phyloP scores from a whole-genome alignment of 192 early-diverging fungal species.

The Podila epicladia region DNA sequence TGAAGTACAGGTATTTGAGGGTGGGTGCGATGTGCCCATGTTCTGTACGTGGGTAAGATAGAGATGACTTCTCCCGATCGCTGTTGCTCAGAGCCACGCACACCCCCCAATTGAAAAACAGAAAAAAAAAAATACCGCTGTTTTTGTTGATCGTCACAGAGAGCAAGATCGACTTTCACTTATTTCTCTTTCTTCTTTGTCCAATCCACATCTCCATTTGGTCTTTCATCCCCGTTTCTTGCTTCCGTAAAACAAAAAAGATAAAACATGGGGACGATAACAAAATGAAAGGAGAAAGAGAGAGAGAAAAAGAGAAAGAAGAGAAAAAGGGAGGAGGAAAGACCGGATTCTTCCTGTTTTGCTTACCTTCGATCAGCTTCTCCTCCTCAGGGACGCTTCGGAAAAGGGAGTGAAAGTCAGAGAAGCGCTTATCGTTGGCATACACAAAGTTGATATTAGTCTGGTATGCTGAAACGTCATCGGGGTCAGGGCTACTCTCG shows the following conservation, averaged over 20 bases:
- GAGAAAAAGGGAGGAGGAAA: not conserved
- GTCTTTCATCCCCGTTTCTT: not conserved
- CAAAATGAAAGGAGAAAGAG: not conserved
- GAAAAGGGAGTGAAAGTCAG: constrained; percentile 64
- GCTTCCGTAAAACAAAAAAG: not conserved
- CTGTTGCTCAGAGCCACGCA: too few relatives aligned
- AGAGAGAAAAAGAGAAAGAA: not conserved
- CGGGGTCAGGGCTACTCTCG: not conserved
- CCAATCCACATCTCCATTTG: not conserved
- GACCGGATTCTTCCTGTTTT: not conserved
- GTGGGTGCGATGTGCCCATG: not conserved
- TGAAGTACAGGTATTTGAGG: not conserved
- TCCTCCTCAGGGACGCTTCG: constrained; percentile 66
- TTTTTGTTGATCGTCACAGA: too few relatives aligned
- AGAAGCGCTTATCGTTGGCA: constrained; percentile 58
- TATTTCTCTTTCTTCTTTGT: not conserved
- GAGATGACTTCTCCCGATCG: not conserved
- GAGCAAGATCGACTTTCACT: too few relatives aligned
- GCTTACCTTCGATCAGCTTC: constrained; percentile 61
- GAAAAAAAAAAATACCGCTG: too few relatives aligned
- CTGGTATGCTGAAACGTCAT: not conserved
- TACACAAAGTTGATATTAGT: constrained; percentile 36
- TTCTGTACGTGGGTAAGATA: not conserved
- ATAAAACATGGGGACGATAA: not conserved
- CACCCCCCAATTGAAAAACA: too few relatives aligned